These are phyloP conservation scores for Bauhinia variegata DNA, from an alignment of 306 rosid genomes.

Conservation along the genomic window DNA sequence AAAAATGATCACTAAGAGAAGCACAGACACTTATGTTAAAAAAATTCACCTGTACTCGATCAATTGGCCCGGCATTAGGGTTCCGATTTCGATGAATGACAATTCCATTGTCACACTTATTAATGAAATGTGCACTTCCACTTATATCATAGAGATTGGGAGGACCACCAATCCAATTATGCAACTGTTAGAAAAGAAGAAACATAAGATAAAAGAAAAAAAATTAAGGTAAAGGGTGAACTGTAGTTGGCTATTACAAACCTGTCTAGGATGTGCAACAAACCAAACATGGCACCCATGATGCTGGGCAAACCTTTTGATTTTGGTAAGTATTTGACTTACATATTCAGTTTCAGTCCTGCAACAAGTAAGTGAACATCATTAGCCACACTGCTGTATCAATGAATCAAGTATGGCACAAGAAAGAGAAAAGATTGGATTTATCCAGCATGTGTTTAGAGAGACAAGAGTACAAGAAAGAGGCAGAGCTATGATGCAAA, in stretches of 20 bases:
- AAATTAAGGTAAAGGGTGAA: conserved; percentile 1
- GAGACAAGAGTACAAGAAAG: background rate
- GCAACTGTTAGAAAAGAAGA: conserved; percentile 55
- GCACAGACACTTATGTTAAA: conserved; percentile 3
- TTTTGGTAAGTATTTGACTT: conserved; percentile 88
- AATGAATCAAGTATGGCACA: background rate
- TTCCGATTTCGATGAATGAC: conserved; percentile 89
- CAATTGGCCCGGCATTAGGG: conserved; percentile 80
- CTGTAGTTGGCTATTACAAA: conserved; percentile 29
- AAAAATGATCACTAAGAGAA: conserved; percentile 13
- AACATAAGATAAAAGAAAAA: conserved; percentile 34
- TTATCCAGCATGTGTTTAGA: conserved; percentile 5
- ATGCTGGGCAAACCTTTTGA: conserved; percentile 94
- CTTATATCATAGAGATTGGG: conserved; percentile 96
- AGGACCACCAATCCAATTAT: conserved; percentile 74
- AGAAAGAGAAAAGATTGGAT: conserved; percentile 6
- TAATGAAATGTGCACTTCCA: conserved; percentile 93
- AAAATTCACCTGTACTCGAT: conserved; percentile 71
- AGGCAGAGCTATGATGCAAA: background rate
- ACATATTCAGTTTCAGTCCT: conserved; percentile 97
- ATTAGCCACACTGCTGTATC: conserved; percentile 9
- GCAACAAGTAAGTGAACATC: conserved; percentile 30
- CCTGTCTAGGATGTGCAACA: conserved; percentile 98
- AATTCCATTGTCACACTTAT: conserved; percentile 93
- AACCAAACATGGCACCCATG: conserved; percentile 98